Evolutionary conservation across 1,284 basidiomycete species (phyloP), one percentile per base, ranked within the genome.

Genomic region (Marasmius tenuissimus): DNA sequence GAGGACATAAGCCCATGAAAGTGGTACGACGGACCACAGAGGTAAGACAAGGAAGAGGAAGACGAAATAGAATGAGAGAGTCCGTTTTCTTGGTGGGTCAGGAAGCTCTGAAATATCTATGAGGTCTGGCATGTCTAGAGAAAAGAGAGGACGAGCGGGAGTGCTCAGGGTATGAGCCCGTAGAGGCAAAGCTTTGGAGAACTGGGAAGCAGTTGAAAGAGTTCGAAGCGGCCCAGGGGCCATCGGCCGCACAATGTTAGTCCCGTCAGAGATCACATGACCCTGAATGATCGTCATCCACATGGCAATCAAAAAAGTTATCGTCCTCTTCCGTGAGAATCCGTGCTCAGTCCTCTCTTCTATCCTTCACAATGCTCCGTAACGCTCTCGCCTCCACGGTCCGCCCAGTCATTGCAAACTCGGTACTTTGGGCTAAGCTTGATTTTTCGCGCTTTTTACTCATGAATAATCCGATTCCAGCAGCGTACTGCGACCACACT

Each of bases 401-500:
- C 61, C 87, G 88, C 65, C 83, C 89, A 51, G 74, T 78, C 55
- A 67, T 81, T 57, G 67, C 76, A 18, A 82, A 85, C 61, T 76
- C 84, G 9, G 89, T 91, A 67, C 65, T 82, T 75, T 18, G 57
- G 1, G 58, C 20, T 35, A 9, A 20, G 57, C 9, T 59, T 35
- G 39, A 14, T 39, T 52, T 40, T 34, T 56, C 60, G 62, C 20
- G 14, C 34, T 37, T 59, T 55, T 51, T 45, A 60, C 52, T 49
- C 45, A n/a, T 56, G 14, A n/a, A 55, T 11, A 57, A 63, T 52
- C 61, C 33, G 57, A 59, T 37, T 62, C 60, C 50, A 47, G 45
- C 54, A 91, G 88, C 81, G 90, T 73, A 73, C 84, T 66, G 92
- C 90, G 54, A 93, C 93, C 48, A 92, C 92, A 45, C 84, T 93